A percentile compares a stretch with the other conserved stretches of the same genome.
Evolutionary conservation across 202 grass and related monocot species (phyloP).

Genomic region (Zizania palustris): DNA sequence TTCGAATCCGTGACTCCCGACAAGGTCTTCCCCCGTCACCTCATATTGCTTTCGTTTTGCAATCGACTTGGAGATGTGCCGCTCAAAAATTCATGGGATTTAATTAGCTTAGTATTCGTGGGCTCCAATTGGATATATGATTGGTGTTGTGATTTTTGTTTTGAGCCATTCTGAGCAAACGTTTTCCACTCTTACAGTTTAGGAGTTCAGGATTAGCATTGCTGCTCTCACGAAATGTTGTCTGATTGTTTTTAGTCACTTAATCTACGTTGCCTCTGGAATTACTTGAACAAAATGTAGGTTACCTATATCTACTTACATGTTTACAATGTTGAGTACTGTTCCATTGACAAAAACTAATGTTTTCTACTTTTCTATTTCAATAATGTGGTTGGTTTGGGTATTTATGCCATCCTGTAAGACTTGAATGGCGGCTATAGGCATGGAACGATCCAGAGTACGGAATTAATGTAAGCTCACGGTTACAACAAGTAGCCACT

Average conservation of each 20-base stretch:
- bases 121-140: not conserved
- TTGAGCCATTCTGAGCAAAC: not conserved
- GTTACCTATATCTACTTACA: not conserved
- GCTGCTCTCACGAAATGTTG: conserved; percentile 8
- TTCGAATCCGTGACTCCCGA: conserved; percentile 89
- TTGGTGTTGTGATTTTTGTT: conserved; percentile 21
- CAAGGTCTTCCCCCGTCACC: conserved; percentile 47
- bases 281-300: not conserved
- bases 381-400: conserved; percentile 2
- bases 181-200: not conserved
- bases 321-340: not conserved
- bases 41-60: not conserved
- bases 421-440: conserved; percentile 13
- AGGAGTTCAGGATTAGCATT: not conserved
- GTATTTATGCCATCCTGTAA: not conserved
- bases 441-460: not conserved
- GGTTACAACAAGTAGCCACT: not conserved
- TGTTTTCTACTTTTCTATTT: not conserved
- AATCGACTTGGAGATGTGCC: conserved; percentile 23
- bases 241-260: not conserved
- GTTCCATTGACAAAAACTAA: not conserved
- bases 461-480: not conserved
- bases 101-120: not conserved
- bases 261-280: conserved; percentile 1
- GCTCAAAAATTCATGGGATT: conserved; percentile 19